Evolutionary conservation across 495 filamentous ascomycete genomes (phyloP), one percentile per base, ranked within the genome.

Genomic region (Rostrohypoxylon terebratum): DNA sequence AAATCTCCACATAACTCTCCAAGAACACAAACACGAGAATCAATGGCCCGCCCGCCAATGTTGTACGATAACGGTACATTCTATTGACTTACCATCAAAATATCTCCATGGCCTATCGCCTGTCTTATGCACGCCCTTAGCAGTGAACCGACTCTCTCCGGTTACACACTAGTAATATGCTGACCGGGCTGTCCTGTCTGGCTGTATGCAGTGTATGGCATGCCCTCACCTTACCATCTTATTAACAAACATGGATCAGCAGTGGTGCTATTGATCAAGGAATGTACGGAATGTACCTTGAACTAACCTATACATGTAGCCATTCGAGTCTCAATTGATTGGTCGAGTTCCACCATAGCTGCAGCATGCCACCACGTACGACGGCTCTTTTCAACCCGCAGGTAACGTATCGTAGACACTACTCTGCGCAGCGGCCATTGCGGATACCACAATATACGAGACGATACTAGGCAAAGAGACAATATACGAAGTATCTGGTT

Each of bases 321-420:
- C 14, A 53, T 33, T 65, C 54, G 54, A 36, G 18, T 57, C 36
- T 66, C 60, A 45, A 18, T 42, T 40, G 34, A 50, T 45, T 14
- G 20, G 53, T 47, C 14, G 14, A 50, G 58, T 66, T 59, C 71
- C 71, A 69, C 71, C 20, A 20, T 50, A 60, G 61, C 51, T 66
- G 71, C 66, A 69, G 66, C 28, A 69, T 66, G 61, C 59, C 51
- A 66, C 66, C 66, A 69, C 70, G 71, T 74, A 74, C 63, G 71
- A 69, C 61, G 47, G 57, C 62, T 69, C 62, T 69, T 66, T 47
- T 63, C 50, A 42, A 66, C 50, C 50, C 48, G 51, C 55, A 69
- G 38, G 71, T 74, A 69, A 74, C 71, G 66, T 74, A 62, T 58
- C 71, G 68, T 69, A 25, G 20, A 59, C 54, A 59, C 54, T 63